Evolutionary conservation across 2,329 filamentous ascomycete species (phyloP), one percentile per base, ranked within the genome.

Genomic region (Elsinoe necatrix): DNA sequence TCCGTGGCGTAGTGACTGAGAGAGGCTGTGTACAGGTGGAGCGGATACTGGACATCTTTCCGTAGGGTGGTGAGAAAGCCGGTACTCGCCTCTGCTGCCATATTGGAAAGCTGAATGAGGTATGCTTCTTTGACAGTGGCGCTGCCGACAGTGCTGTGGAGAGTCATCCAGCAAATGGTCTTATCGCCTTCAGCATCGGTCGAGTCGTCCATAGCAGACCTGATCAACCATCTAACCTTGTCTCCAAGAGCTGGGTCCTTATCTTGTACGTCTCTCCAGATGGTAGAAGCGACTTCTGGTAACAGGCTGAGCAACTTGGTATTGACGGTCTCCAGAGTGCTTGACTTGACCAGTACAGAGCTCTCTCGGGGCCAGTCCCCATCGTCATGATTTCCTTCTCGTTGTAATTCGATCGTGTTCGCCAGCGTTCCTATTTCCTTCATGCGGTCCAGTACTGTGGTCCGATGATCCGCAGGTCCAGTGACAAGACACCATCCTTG

Each of bases 1-100:
- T 68, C 66, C n/a, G 56, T 20, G 54, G 27, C 27, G 27, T 64
- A 60, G 21, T 48, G 58, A n/a, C 61, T 47, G 12, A 66, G 52
- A 4, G 65, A 63, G 12, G 59, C 58, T 2, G 60, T 57, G 58
- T 67, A 67, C 23, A 68, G 63, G 12, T 61, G 59, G 1, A 67
- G 39, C 7, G 66, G 66, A 7, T 45, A 35, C 27, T 58, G 56
- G 35, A 65, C 25, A 4, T 35, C 14, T 14, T 8, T 12, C 8
- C 41, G 41, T 14, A 56, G n/a, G 3, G 16, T 39, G 29, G n/a
- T 25, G 16, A 52, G 48, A 12, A 37, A 25, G 25, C 2, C 7
- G 11, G 9, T 23, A 23, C 18, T 42, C 8, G 54, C 12, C 7
- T 11, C 12, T 8, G 54, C n/a, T 9, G 29, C 34, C n/a, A 56